Percentiles rank a stretch among this genome's conserved stretches.
phyloP scores from a whole-genome alignment of 164 flowering plant species.

The Protea cynaroides region DNA sequence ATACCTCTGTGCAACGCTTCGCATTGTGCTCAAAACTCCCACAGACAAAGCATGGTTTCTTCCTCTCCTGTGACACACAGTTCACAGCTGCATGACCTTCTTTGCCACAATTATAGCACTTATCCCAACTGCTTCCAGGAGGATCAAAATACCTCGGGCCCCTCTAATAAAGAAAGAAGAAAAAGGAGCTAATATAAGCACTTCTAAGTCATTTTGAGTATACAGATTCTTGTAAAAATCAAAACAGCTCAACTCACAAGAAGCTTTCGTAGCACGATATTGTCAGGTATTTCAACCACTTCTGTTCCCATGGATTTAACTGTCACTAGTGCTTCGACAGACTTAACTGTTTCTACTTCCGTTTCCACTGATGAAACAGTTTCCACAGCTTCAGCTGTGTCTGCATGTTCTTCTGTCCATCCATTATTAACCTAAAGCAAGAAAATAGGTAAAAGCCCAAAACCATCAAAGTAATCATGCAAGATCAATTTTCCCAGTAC shows the following conservation, averaged over 20 bases:
- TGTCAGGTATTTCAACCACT: slow-evolving; percentile 31
- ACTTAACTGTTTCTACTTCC: slow-evolving; percentile 1
- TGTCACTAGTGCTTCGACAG: slow-evolving; percentile 2
- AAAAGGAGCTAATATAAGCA: slow-evolving; percentile 3
- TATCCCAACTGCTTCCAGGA: slow-evolving; percentile 34
- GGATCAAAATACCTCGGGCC: slow-evolving; percentile 76
- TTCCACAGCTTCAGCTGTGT: slow-evolving; percentile 3
- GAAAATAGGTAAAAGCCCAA: background rate
- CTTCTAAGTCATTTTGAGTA: background rate
- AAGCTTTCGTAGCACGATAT: slow-evolving; percentile 42
- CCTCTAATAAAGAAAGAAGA: slow-evolving; percentile 26
- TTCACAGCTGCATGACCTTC: slow-evolving; percentile 44
- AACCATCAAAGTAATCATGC: background rate
- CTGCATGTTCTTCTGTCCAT: slow-evolving; percentile 16
- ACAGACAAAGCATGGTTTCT: slow-evolving; percentile 85
- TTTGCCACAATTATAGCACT: slow-evolving; percentile 60
- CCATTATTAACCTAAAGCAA: slow-evolving; percentile 18
- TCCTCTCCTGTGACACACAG: slow-evolving; percentile 42
- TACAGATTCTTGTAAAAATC: background rate
- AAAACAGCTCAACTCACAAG: slow-evolving; percentile 42
- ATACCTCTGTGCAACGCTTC: slow-evolving; percentile 73
- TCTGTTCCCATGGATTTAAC: slow-evolving; percentile 16
- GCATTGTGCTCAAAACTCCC: slow-evolving; percentile 78
- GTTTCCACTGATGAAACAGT: slow-evolving; percentile 11
- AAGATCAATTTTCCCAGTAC: background rate